A percentile compares a stretch with the other conserved stretches of the same genome.
These are phyloP conservation scores for Sugiyamaella paludigena DNA, from an alignment of 1,139 yeast species.

Conservation along the genomic window DNA sequence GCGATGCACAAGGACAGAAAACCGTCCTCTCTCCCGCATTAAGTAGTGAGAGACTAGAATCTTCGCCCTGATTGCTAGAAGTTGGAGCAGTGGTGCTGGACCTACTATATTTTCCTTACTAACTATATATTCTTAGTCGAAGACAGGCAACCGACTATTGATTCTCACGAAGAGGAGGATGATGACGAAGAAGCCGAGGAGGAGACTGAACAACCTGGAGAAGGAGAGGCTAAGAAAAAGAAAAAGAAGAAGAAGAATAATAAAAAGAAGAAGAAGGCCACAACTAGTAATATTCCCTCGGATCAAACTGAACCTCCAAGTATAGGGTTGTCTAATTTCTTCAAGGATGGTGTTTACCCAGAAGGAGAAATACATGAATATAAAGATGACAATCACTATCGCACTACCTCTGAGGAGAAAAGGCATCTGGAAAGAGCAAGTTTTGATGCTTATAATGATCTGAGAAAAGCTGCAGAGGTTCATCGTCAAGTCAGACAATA, in stretches of 20 bases:
- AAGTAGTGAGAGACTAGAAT: no score
- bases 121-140: no score
- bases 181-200: conserved; percentile 24
- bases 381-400: conserved; percentile 65
- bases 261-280: conserved; percentile 31
- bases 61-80: no score
- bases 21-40: no score
- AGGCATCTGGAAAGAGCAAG: conserved; percentile 68
- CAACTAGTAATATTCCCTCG: conserved; percentile 14
- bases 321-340: conserved; percentile 55
- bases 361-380: conserved; percentile 61
- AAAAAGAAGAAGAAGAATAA: conserved; percentile 51
- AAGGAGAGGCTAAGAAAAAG: conserved; percentile 39
- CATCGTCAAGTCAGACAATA: conserved; percentile 87
- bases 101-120: no score
- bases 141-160: background rate
- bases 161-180: conserved; percentile 16
- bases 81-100: background rate
- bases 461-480: conserved; percentile 93
- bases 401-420: conserved; percentile 84
- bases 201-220: conserved; percentile 24
- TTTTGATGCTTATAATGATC: conserved; percentile 62
- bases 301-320: conserved; percentile 51
- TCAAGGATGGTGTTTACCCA: conserved; percentile 75
- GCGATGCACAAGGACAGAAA: no score